These are phyloP conservation scores for Aspergillus texensis DNA, from an alignment of 2,329 filamentous ascomycete species.

Conservation along the genomic window DNA sequence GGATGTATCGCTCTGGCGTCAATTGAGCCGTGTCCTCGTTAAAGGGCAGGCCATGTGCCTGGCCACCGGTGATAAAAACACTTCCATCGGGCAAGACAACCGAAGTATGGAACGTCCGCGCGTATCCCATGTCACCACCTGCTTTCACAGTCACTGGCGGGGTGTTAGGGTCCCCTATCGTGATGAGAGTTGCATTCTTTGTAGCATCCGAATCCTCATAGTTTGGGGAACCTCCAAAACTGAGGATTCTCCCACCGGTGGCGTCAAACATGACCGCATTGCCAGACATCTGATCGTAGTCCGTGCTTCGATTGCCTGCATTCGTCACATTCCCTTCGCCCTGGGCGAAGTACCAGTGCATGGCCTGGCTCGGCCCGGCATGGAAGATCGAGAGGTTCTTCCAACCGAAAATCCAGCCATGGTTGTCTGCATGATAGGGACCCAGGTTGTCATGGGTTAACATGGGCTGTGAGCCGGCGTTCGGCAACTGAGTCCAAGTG, in stretches of 20 bases:
- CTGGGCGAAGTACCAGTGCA: slow-evolving; percentile 11
- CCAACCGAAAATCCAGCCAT: slow-evolving; percentile 15
- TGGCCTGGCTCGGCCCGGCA: slow-evolving; percentile 7
- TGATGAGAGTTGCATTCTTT: slow-evolving; percentile 5
- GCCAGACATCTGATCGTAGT: slow-evolving; percentile 10
- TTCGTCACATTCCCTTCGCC: neutral
- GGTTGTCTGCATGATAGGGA: slow-evolving; percentile 7
- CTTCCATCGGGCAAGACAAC: slow-evolving; percentile 54
- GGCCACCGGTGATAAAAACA: slow-evolving; percentile 53
- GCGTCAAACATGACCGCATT: slow-evolving; percentile 12
- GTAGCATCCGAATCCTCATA: slow-evolving; percentile 6
- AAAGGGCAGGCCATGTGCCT: slow-evolving; percentile 47
- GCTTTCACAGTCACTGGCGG: slow-evolving; percentile 27
- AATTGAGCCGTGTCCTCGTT: slow-evolving; percentile 48
- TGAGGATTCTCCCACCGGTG: slow-evolving; percentile 3
- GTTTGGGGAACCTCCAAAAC: slow-evolving; percentile 4
- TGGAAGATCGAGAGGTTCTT: slow-evolving; percentile 9
- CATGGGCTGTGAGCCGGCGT: neutral
- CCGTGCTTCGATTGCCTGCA: neutral
- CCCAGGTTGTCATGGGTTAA: slow-evolving; percentile 5
- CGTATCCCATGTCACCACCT: slow-evolving; percentile 49
- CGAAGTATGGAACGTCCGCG: slow-evolving; percentile 49
- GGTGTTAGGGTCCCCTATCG: slow-evolving; percentile 4
- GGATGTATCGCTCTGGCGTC: slow-evolving; percentile 52
- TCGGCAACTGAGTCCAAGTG: neutral